Evolutionary conservation across 805 yeast genomes (phyloP).

Genomic region (Hanseniaspora thailandica): DNA sequence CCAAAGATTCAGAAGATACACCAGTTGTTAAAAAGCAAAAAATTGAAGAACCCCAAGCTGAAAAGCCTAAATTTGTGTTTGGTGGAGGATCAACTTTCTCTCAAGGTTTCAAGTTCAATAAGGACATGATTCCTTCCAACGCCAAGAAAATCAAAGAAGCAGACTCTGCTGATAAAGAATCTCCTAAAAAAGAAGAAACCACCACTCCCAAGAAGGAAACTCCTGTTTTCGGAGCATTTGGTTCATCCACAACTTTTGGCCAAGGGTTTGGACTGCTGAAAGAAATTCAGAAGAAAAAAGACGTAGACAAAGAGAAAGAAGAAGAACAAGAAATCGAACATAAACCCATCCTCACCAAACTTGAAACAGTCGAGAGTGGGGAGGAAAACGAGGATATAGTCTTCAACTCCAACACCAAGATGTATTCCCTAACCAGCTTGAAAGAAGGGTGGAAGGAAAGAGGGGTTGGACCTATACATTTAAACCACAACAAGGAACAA

Average conservation of each 20-base stretch:
- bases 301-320: constrained; percentile 14
- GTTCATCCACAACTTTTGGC: constrained; percentile 35
- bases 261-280: constrained; percentile 19
- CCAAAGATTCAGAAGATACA: neutral
- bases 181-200: no score
- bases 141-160: neutral
- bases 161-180: no score
- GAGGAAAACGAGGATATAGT: constrained; percentile 74
- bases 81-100: constrained; percentile 46
- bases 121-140: constrained; percentile 1
- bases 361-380: constrained; percentile 57
- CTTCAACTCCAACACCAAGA: constrained; percentile 60
- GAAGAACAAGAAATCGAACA: constrained; percentile 15
- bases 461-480: constrained; percentile 79
- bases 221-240: constrained; percentile 29
- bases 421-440: constrained; percentile 60
- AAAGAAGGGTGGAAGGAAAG: constrained; percentile 89
- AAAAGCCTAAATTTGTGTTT: constrained; percentile 42
- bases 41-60: constrained; percentile 5
- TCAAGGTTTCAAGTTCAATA: constrained; percentile 25
- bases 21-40: constrained; percentile 2
- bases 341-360: constrained; percentile 19
- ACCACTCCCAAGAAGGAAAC: constrained; percentile 30
- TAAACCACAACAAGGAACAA: constrained; percentile 39
- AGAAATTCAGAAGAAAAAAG: constrained; percentile 12